Conservation (phyloP, 2,329 filamentous ascomycete genomes). For the Colletotrichum gigasporum region DNA sequence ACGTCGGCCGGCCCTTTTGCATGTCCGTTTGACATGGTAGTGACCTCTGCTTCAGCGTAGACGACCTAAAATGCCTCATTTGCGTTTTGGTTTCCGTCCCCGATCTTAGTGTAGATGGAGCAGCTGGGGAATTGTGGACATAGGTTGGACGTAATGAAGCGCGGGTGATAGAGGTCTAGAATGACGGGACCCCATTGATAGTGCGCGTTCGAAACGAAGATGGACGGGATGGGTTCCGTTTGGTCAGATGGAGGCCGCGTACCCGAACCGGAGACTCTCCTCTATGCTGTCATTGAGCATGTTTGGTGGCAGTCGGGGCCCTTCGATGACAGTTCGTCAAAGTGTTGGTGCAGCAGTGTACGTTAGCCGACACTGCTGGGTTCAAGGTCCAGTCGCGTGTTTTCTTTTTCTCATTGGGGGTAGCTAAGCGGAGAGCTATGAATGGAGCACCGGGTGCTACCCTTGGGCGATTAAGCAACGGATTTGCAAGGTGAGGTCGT, state of each 20-base stretch:
- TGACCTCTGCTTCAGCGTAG: neutral
- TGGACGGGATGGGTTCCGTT: slow-evolving; percentile 11
- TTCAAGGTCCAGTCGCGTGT: slow-evolving; percentile 7
- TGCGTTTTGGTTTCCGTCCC: neutral
- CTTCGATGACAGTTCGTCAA: neutral
- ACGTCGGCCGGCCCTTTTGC: slow-evolving; percentile 2
- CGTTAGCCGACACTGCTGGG: too few species aligned
- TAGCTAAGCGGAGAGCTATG: neutral
- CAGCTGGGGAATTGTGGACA: slow-evolving; percentile 9
- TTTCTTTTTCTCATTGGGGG: slow-evolving; percentile 5
- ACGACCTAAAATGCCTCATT: slow-evolving; percentile 16
- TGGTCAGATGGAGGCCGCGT: neutral
- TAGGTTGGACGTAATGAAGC: neutral
- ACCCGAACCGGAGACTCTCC: neutral
- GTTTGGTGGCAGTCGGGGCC: neutral
- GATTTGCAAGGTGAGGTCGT: slow-evolving; percentile 13
- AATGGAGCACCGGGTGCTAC: slow-evolving; percentile 1
- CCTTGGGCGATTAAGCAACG: slow-evolving; percentile 12
- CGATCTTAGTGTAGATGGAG: slow-evolving; percentile 7
- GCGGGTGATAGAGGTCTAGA: slow-evolving; percentile 21
- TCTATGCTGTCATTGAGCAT: neutral
- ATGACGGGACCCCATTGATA: neutral
- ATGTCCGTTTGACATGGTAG: neutral
- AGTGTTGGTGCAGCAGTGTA: too few species aligned
- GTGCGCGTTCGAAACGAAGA: slow-evolving; percentile 9